Evolutionary conservation across 208 protist genomes (phyloP).

Genomic region (Leishmania arabica): DNA sequence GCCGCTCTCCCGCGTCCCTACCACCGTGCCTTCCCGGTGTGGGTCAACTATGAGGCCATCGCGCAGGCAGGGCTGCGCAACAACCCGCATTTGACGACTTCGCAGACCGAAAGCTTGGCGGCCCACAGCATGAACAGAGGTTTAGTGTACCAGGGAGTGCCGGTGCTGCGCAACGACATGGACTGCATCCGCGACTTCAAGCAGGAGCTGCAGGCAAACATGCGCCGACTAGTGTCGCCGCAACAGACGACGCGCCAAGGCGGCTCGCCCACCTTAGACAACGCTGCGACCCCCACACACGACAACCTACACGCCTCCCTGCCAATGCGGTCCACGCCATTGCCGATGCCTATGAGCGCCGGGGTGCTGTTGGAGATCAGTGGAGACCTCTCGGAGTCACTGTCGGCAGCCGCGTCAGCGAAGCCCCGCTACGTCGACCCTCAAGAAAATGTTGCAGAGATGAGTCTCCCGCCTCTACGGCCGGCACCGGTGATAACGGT

Average conservation of each 20-base stretch:
- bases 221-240: slow-evolving; percentile 34
- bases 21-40: slow-evolving; percentile 56
- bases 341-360: slow-evolving; percentile 11
- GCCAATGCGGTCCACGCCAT: slow-evolving; percentile 2
- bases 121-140: slow-evolving; percentile 6
- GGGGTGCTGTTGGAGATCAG: slow-evolving; percentile 11
- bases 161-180: slow-evolving; percentile 21
- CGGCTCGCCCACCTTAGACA: slow-evolving; percentile 6
- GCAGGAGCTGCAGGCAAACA: slow-evolving; percentile 76
- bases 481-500: neutral
- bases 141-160: slow-evolving; percentile 28
- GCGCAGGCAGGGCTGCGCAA: slow-evolving; percentile 32
- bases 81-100: slow-evolving; percentile 8
- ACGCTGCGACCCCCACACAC: slow-evolving; percentile 13
- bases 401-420: neutral
- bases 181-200: slow-evolving; percentile 67
- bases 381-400: slow-evolving; percentile 1
- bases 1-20: slow-evolving; percentile 61
- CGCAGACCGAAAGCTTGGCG: slow-evolving; percentile 14
- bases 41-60: slow-evolving; percentile 73
- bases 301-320: slow-evolving; percentile 19
- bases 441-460: neutral
- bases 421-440: neutral
- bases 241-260: neutral
- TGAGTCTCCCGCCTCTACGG: neutral